phyloP scores from a whole-genome alignment of 106 monocot genomes.

The Dendrobium catenatum region DNA sequence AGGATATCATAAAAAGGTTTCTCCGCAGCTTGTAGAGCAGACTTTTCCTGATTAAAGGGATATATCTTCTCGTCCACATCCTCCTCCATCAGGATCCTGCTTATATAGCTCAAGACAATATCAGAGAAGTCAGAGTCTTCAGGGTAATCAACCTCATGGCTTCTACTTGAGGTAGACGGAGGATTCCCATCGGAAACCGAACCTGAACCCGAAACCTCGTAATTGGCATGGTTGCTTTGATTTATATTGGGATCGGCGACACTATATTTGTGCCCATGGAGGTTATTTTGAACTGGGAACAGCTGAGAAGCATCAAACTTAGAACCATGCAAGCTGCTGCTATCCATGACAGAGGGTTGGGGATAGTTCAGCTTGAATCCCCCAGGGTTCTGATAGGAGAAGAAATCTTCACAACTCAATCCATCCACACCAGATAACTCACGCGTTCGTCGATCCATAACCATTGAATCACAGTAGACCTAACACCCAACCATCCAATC shows the following conservation, averaged over 20 bases:
- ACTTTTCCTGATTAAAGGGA: conserved; percentile 34
- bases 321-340: conserved; percentile 1
- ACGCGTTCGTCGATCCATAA: conserved; percentile 9
- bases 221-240: background rate
- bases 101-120: conserved; percentile 58
- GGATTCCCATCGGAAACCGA: background rate
- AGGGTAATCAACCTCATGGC: conserved; percentile 11
- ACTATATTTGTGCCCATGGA: background rate
- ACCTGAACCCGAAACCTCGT: background rate
- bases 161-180: background rate
- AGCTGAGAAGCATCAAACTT: background rate
- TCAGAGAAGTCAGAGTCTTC: conserved; percentile 46
- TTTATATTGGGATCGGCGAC: background rate
- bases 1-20: conserved; percentile 86
- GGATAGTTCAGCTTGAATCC: background rate
- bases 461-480: conserved; percentile 11
- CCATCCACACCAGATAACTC: conserved; percentile 10
- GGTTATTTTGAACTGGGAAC: background rate
- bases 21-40: conserved; percentile 61
- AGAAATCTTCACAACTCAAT: conserved; percentile 12
- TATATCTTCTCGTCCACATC: conserved; percentile 70
- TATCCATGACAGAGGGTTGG: background rate
- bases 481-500: background rate
- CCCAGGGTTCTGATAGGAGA: conserved; percentile 1
- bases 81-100: conserved; percentile 80